Base-by-base conservation (phyloP, 345 rosid species). In the Eucalyptus marginata region DNA sequence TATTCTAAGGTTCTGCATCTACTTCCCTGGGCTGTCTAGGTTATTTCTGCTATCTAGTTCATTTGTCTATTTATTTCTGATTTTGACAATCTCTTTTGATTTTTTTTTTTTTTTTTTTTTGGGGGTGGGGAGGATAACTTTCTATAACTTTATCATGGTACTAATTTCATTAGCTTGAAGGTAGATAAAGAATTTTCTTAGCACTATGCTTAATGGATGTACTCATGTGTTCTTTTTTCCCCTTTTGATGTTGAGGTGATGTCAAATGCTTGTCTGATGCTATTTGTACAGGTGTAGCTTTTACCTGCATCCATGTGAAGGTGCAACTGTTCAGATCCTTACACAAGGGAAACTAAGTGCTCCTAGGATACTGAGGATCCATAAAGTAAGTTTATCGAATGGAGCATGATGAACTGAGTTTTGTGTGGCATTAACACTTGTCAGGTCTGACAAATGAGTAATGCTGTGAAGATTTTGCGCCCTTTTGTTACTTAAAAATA, bases 291-390 rank as follows among this genome's bases (percentile, higher is more conserved):
- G 99, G 92, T 98, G 96, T 92, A 97, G 99, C 93, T 98, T 98
- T 95, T 98, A 93, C 93, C 94, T 98, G 91, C 99, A 95, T 89
- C 97, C 99, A 62, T 96, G 95, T 90, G 99, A 97, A 94, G 99
- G 99, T 79, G 95, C 99, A 29, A 68, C 95, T 87, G 92, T 92
- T 87, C 99, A 96, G 93, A 96, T 97, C 88, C 95, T 95, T 90
- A 96, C 99, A 33, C 98, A 96, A 90, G 99, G 99, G 92, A 98
- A 98, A 92, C 94, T 98, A 68, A 98, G 98, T 92, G 99, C 99
- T 79, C 99, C 99, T 79, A 94, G 99, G 81, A 98, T 98, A 93
- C 92, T 98, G 94, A 96, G 99, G 93, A 95, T 97, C 92, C 98
- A 96, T 91, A 98, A 98, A 95, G 99, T 98, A 91, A 92, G 93